Evolutionary conservation across 1,284 basidiomycete genomes (phyloP).

Genomic region (Trametes versicolor): DNA sequence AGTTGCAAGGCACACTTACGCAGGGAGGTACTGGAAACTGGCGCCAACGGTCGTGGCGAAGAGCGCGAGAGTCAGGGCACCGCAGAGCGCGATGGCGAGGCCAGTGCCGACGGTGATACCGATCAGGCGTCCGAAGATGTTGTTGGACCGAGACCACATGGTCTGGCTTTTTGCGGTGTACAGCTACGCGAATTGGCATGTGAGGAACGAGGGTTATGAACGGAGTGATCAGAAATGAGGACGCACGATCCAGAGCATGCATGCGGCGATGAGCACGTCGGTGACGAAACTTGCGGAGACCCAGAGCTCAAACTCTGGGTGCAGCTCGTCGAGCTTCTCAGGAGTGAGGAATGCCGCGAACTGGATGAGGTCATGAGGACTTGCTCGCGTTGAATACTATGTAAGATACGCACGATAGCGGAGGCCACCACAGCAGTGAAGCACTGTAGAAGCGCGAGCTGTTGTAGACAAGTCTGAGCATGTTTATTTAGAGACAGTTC

Average conservation of each 20-base stretch:
- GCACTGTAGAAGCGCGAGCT: slow-evolving; percentile 19
- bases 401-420: not conserved
- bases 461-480: not conserved
- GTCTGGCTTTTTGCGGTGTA: slow-evolving; percentile 16
- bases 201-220: no score
- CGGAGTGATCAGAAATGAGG: not conserved
- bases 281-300: slow-evolving; percentile 29
- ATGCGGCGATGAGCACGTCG: slow-evolving; percentile 34
- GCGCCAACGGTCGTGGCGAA: slow-evolving; percentile 19
- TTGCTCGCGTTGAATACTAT: not conserved
- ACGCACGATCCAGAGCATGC: slow-evolving; percentile 37
- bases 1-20: slow-evolving; percentile 6
- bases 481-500: not conserved
- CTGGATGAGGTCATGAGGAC: not conserved
- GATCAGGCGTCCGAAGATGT: slow-evolving; percentile 15
- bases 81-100: slow-evolving; percentile 17
- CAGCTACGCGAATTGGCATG: not conserved
- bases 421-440: slow-evolving; percentile 18
- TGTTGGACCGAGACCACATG: slow-evolving; percentile 12
- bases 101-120: slow-evolving; percentile 20
- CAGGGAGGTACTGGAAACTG: slow-evolving; percentile 25
- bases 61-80: slow-evolving; percentile 19
- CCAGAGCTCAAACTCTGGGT: slow-evolving; percentile 30
- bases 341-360: slow-evolving; percentile 9
- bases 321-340: slow-evolving; percentile 6